Evolutionary conservation across 192 early-diverging fungal species (phyloP).

Genomic region (Diversispora epigaea): DNA sequence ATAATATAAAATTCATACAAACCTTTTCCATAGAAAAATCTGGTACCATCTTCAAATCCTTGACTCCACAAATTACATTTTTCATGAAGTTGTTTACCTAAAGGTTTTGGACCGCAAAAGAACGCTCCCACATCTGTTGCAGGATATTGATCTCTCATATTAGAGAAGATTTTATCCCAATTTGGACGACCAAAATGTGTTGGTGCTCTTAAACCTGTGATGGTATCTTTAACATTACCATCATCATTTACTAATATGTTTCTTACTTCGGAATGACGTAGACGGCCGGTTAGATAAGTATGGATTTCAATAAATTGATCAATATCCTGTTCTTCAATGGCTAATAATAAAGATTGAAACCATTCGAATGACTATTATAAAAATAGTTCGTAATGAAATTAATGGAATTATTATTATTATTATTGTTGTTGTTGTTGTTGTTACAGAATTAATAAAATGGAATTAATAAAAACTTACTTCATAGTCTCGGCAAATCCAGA

Average conservation of each 20-base stretch:
- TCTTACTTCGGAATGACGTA: slow-evolving; percentile 62
- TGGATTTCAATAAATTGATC: slow-evolving; percentile 65
- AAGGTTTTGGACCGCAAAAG: slow-evolving; percentile 72
- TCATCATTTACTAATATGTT: slow-evolving; percentile 60
- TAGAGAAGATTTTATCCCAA: slow-evolving; percentile 47
- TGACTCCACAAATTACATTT: slow-evolving; percentile 40
- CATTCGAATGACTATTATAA: slow-evolving; percentile 62
- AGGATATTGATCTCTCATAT: slow-evolving; percentile 44
- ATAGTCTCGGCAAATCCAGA: slow-evolving; percentile 78
- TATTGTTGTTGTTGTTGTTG: background rate
- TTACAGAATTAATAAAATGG: background rate
- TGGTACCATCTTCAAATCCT: slow-evolving; percentile 32
- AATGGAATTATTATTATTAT: background rate
- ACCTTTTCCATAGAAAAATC: slow-evolving; percentile 34
- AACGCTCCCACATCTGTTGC: slow-evolving; percentile 73
- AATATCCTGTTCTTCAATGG: slow-evolving; percentile 63
- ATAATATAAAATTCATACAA: background rate
- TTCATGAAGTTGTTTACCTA: slow-evolving; percentile 47
- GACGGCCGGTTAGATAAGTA: slow-evolving; percentile 67
- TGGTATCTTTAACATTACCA: slow-evolving; percentile 45
- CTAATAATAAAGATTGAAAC: slow-evolving; percentile 75
- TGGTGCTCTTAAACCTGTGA: slow-evolving; percentile 47
- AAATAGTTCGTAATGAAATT: background rate
- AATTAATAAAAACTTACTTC: slow-evolving; percentile 25
- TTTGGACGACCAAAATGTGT: slow-evolving; percentile 53